Base-by-base conservation (phyloP, 352 stramenopile species). In the Phytopythium montanum region DNA sequence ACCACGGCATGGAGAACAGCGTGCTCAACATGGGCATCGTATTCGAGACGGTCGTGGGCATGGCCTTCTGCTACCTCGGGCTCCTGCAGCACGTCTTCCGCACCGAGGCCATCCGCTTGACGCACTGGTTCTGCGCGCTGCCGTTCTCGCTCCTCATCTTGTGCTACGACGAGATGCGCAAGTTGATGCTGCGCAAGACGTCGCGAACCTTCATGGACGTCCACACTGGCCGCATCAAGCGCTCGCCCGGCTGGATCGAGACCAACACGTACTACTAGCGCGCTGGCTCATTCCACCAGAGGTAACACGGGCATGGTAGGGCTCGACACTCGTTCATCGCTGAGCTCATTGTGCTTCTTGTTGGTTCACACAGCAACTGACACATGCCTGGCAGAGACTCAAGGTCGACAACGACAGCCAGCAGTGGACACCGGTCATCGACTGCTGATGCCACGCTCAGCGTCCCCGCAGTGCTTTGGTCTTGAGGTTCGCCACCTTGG, bases 21-120 rank as follows among this genome's bases (percentile, higher is more conserved):
- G 80, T 92, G 59, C 79, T 97, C 60, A 94, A 96, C 69, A 95
- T 96, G 69, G 85, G 85, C 14, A 73, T 97, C 23, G 60, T 90
- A 23, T 95, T 94, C 62, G 89, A 97, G 76, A 88, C 87, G 38
- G 64, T 94, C 34, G 48, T 97, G 7, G 85, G 80, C 59, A 68
- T 67, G 19, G 75, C 79, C 31, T 79, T 96, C 49, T 86, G 77
- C 62, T 97, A 97, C 79, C 68, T 71, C 21, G 71, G 66, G 9
- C 76, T 76, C 29, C 65, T 97, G 42, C 77, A 94, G 50, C 61
- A 70, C 28, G 82, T 82, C 26, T 83, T 97, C 54, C 73, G 74
- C 19, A 97, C 88, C 5, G 63, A 84, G 31, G 76, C 84, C 56
- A 80, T 97, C 23, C 73, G 80, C 34, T 59, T 96, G 50, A 80